phyloP scores from a whole-genome alignment of 225 moss, liverwort and hornwort genomes.

The Polytrichum formosum region DNA sequence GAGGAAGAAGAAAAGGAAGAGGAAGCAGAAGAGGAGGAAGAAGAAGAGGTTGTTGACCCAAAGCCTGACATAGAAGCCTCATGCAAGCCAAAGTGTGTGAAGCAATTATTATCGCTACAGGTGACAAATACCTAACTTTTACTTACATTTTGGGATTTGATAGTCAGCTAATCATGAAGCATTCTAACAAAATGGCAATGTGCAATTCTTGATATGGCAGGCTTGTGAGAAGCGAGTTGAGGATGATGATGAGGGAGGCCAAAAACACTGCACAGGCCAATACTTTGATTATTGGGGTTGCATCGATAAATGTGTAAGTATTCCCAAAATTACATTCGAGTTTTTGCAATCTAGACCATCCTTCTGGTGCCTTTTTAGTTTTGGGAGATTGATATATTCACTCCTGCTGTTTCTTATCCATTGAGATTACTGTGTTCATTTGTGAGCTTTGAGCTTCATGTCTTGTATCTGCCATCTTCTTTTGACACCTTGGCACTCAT shows the following conservation, averaged over 20 bases:
- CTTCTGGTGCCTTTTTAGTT: too few species aligned
- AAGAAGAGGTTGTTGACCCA: constrained; percentile 54
- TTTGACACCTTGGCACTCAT: too few species aligned
- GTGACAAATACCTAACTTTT: constrained; percentile 5
- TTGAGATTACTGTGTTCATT: too few species aligned
- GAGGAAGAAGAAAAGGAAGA: constrained; percentile 16
- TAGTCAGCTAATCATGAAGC: too few species aligned
- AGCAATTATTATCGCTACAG: constrained; percentile 48
- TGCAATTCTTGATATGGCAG: constrained; percentile 12
- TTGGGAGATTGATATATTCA: too few species aligned
- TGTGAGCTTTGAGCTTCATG: too few species aligned
- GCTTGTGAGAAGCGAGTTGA: constrained; percentile 57
- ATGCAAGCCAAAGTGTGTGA: constrained; percentile 67
- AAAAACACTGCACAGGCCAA: constrained; percentile 67
- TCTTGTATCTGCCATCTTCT: too few species aligned
- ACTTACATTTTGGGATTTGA: background rate
- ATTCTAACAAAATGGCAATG: too few species aligned
- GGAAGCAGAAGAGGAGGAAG: constrained; percentile 33
- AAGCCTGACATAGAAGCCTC: constrained; percentile 37
- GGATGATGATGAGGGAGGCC: constrained; percentile 43
- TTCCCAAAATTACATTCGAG: background rate
- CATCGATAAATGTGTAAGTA: constrained; percentile 64
- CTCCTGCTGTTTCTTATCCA: too few species aligned
- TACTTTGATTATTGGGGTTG: constrained; percentile 71
- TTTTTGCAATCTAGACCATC: background rate